Evolutionary conservation across 2,329 filamentous ascomycete species (phyloP).

Genomic region (Colletotrichum horii): DNA sequence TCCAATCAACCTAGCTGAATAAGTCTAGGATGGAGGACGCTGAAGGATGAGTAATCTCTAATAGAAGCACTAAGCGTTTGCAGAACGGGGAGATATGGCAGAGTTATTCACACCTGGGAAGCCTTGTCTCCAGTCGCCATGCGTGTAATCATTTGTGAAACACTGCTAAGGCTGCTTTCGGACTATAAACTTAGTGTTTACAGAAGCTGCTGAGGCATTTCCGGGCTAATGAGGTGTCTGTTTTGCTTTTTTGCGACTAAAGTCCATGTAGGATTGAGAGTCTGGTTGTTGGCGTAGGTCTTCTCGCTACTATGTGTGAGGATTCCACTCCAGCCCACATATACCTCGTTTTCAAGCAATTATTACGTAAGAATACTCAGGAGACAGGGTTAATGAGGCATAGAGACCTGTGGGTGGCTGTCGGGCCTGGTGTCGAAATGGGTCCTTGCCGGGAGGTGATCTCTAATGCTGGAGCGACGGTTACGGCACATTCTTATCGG

Average conservation of each 20-base stretch:
- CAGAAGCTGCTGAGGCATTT: too few species aligned
- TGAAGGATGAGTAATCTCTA: too few species aligned
- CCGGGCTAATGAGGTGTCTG: too few species aligned
- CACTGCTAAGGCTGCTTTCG: neutral
- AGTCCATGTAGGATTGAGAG: neutral
- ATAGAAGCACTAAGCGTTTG: too few species aligned
- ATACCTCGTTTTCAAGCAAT: neutral
- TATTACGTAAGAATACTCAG: neutral
- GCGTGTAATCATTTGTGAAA: accelerated
- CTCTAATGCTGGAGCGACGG: too few species aligned
- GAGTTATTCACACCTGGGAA: neutral
- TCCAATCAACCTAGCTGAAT: accelerated
- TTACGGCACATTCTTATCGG: too few species aligned
- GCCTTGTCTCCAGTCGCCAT: accelerated
- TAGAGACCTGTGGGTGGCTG: too few species aligned
- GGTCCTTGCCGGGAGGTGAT: too few species aligned
- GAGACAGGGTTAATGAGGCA: too few species aligned
- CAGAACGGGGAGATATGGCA: too few species aligned
- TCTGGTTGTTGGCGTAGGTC: accelerated
- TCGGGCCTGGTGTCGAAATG: too few species aligned
- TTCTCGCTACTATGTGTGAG: accelerated
- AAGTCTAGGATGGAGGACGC: accelerated
- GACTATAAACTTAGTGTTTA: accelerated
- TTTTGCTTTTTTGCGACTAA: too few species aligned
- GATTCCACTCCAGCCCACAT: neutral